Evolutionary conservation across 441 rosid genomes (phyloP).

Genomic region (Euphorbia celastroides): DNA sequence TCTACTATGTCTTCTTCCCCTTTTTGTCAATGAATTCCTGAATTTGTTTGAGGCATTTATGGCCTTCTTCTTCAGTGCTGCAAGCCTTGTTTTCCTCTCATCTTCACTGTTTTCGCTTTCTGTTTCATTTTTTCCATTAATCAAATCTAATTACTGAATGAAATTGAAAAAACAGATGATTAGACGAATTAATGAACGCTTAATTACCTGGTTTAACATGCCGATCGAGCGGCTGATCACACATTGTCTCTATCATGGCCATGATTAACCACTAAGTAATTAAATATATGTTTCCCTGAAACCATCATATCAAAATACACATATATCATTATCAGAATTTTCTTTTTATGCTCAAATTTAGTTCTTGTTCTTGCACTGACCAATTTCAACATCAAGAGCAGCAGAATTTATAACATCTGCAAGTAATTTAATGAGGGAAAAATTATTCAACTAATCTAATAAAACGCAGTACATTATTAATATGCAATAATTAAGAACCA

Average conservation of each 20-base stretch:
- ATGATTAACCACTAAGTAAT: constrained; percentile 20
- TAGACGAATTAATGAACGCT: no score
- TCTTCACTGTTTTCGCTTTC: constrained; percentile 39
- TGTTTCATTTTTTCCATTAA: no score
- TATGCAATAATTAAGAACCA: no score
- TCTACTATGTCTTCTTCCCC: constrained; percentile 57
- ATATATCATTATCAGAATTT: no score
- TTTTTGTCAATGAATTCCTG: constrained; percentile 58
- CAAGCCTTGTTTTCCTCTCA: constrained; percentile 51
- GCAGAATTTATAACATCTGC: background rate
- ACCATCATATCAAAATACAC: no score
- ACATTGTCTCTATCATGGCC: constrained; percentile 41
- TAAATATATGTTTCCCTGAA: background rate
- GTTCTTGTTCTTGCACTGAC: background rate
- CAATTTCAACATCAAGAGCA: background rate
- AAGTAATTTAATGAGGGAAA: background rate
- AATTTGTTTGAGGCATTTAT: constrained; percentile 63
- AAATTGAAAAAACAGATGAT: no score
- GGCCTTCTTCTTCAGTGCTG: constrained; percentile 61
- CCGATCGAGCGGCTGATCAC: constrained; percentile 31
- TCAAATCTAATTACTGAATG: background rate
- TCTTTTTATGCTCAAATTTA: background rate
- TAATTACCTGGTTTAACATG: constrained; percentile 19
- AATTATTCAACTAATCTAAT: background rate
- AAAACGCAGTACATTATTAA: no score